Evolutionary conservation across 495 filamentous ascomycete species (phyloP).

Genomic region (Sphaerosporella brunnea): DNA sequence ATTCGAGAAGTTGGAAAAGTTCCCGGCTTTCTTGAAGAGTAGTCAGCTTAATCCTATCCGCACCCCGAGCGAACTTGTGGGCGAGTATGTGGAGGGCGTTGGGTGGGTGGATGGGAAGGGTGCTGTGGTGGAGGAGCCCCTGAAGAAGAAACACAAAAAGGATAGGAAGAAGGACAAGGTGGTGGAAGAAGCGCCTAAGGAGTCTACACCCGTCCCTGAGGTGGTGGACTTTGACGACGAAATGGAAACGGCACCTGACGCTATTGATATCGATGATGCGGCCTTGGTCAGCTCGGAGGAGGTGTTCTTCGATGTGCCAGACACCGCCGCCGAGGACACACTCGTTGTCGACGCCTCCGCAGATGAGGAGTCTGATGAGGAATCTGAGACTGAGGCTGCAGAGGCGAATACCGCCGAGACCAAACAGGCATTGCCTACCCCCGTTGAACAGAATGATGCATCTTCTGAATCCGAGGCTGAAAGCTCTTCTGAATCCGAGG

Average conservation of each 20-base stretch:
- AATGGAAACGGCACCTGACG: not conserved
- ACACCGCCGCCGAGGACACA: not conserved
- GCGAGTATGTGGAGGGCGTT: slow-evolving; percentile 53
- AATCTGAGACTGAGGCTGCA: not conserved
- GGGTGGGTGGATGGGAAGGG: slow-evolving; percentile 78
- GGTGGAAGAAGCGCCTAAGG: slow-evolving; percentile 8
- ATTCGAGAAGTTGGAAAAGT: slow-evolving; percentile 65
- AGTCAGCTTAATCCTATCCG: slow-evolving; percentile 25
- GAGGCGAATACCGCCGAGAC: slow-evolving; percentile 9
- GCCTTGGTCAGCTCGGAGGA: not conserved
- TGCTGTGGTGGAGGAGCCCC: slow-evolving; percentile 46
- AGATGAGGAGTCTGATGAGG: not conserved
- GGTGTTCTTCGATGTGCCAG: not conserved
- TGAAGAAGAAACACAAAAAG: slow-evolving; percentile 24
- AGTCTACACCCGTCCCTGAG: not conserved
- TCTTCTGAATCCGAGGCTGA: slow-evolving; percentile 31
- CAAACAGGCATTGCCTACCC: no score
- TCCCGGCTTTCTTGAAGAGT: slow-evolving; percentile 54
- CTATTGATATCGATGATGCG: not conserved
- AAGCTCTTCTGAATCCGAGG: not conserved
- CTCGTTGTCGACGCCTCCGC: not conserved
- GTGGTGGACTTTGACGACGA: not conserved
- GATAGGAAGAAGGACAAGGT: slow-evolving; percentile 10
- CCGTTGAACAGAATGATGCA: no score
- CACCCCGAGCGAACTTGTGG: slow-evolving; percentile 29